Evolutionary conservation across 1,284 basidiomycete genomes (phyloP).

Genomic region (Prillingera fragicola): DNA sequence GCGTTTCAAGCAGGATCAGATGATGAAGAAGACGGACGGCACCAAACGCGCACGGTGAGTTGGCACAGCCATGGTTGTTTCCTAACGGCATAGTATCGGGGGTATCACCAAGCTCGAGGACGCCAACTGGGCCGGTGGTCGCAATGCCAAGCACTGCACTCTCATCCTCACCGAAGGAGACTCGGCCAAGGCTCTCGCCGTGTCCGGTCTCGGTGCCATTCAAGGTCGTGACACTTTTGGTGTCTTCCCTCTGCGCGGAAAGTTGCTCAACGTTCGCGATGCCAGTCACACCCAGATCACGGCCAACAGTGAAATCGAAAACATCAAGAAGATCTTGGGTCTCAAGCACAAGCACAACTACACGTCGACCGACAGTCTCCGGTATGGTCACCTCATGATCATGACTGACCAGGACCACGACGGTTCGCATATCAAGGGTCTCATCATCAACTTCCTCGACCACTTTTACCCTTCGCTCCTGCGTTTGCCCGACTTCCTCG

Average conservation of each 20-base stretch:
- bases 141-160: slow-evolving; percentile 75
- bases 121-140: slow-evolving; percentile 94
- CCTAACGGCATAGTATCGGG: slow-evolving; percentile 63
- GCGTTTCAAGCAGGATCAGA: slow-evolving; percentile 92
- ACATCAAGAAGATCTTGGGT: slow-evolving; percentile 97
- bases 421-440: slow-evolving; percentile 98
- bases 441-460: slow-evolving; percentile 97
- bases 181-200: slow-evolving; percentile 93
- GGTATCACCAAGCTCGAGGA: slow-evolving; percentile 93
- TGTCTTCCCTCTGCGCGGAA: slow-evolving; percentile 95
- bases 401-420: slow-evolving; percentile 99
- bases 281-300: slow-evolving; percentile 92
- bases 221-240: slow-evolving; percentile 89
- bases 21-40: slow-evolving; percentile 96
- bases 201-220: slow-evolving; percentile 89
- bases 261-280: slow-evolving; percentile 95
- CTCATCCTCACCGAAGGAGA: slow-evolving; percentile 99
- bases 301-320: slow-evolving; percentile 96
- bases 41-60: slow-evolving; percentile 75
- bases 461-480: slow-evolving; percentile 95
- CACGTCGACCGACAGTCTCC: slow-evolving; percentile 61
- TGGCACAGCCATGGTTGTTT: not conserved
- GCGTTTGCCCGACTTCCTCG: slow-evolving; percentile 85
- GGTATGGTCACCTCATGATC: slow-evolving; percentile 97
- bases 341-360: slow-evolving; percentile 93